A percentile compares a stretch with the other conserved stretches of the same genome.
These are phyloP conservation scores for Malus asiatica DNA, from an alignment of 306 rosid genomes.

Conservation along the genomic window DNA sequence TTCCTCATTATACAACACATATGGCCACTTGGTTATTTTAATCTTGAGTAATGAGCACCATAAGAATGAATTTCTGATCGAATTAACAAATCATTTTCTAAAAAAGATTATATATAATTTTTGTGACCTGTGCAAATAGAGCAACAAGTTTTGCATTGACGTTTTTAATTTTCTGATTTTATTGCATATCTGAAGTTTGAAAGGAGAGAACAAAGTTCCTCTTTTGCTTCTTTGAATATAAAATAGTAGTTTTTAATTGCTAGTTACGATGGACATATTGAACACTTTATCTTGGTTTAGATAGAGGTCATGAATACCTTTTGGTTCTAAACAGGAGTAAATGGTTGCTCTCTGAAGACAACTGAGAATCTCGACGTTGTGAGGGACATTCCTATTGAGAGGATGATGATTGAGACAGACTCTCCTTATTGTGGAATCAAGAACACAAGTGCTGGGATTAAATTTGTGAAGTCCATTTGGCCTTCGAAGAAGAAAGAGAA, in stretches of 20 bases:
- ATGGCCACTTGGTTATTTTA: background rate
- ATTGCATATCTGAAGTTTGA: too few species aligned
- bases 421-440: slow-evolving; percentile 93
- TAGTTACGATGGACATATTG: background rate
- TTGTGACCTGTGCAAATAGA: too few species aligned
- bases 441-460: slow-evolving; percentile 83
- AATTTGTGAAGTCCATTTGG: slow-evolving; percentile 69
- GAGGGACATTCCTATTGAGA: slow-evolving; percentile 68
- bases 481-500: slow-evolving; percentile 92
- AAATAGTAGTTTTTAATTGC: background rate
- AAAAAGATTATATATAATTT: too few species aligned
- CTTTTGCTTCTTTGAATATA: background rate
- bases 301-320: slow-evolving; percentile 11
- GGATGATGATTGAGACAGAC: slow-evolving; percentile 92
- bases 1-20: background rate
- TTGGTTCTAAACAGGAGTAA: slow-evolving; percentile 53
- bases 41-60: background rate
- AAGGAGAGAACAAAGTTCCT: background rate
- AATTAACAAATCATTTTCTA: background rate
- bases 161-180: too few species aligned
- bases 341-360: slow-evolving; percentile 87
- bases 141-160: too few species aligned
- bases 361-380: slow-evolving; percentile 75
- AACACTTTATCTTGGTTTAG: background rate
- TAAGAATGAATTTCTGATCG: background rate